Base-by-base conservation (phyloP, 345 rosid genomes). In the Gossypium ekmanianum region DNA sequence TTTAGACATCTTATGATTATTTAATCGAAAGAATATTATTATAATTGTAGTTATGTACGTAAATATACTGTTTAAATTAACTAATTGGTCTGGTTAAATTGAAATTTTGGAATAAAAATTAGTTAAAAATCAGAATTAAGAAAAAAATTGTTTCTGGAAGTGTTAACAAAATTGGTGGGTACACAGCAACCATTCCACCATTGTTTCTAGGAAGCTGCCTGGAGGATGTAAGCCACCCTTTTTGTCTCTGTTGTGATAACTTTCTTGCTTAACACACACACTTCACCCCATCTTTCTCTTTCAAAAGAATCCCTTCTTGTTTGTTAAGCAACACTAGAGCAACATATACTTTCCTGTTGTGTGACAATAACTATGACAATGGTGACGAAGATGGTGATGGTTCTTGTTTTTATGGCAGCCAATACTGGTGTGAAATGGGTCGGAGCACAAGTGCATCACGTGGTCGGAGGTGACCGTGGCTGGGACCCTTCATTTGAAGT, bases 381-480 rank as follows among this genome's bases (percentile, higher is more conserved):
- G 11, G 9, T 51, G 77, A 34, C 41, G 41, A 67, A 22, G 62
- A 75, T 58, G 75, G 72, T 11, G 48, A 41, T 75, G 43, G 79
- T 48, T 16, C 13, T 68, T 20, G 2, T 54, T 9, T 7, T 56
- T 3, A 18, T 81, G 57, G 70, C 77, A 27, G 71, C 55, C 26
- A 47, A 80, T 72, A 57, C 75, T 4, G 56, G 57, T 9, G 85
- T 61, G 59, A 26, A 69, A 14, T n/a, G 74, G 76, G 87, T 48
- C 18, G 80, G 27, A 61, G 90, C 84, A 44, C 85, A 86, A 75
- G 81, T 82, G 71, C 88, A 88, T 79, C 92, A 90, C 56, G 85
- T 88, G 44, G 90, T 87, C 56, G 93, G 92, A 22, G 89, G 85
- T 9, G 93, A 90, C 50, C 88, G 88, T 5, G 95, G 95, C 7